Evolutionary conservation across 257 asterid genomes (phyloP), one percentile per base, ranked within the genome.

Genomic region (Primulina tabacum): DNA sequence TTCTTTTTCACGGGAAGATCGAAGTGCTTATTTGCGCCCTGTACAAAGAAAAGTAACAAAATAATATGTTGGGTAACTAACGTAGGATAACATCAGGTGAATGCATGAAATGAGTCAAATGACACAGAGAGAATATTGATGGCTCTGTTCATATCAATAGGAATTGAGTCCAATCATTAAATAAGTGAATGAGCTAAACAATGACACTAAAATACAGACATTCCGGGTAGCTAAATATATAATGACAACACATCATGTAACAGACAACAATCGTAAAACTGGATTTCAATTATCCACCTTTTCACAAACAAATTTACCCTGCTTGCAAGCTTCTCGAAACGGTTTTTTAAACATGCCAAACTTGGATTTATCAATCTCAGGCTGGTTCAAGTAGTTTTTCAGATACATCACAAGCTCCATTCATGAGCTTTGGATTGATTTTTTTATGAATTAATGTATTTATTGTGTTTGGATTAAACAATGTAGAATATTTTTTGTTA

Each of bases 1-100:
- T 85, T 89, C 81, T 75, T 77, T 81, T 91, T 93, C 83, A 74
- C 83, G 1, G 99, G 99, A 79, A 90, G 96, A 71, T 94, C 92
- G 73, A 73, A 88, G 73, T 80, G 82, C 73, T 84, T 79, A 71
- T 74, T 79, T 53, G 81, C 80, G 69, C 97, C 99, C 99, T 93
- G 90, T 86, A 80, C 71, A 76, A 63, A 62, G 58, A 71, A 76
- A 79, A 18, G 77, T 58, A 34, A 30, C 60, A 69, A 40, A 62
- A 17, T 57, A 63, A 60, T 59, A 63, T 34, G 9, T n/a, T 33
- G 38, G 34, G 56, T 57, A 57, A 28, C 65, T 38, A 76, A 60
- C 50, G 61, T 62, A 65, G 68, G 64, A 70, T 71, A 29, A 70
- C 70, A 67, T 61, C 52, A 70, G 74, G 52, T 62, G 52, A 0